phyloP scores from a whole-genome alignment of 345 rosid genomes.

The Corchorus capsularis region DNA sequence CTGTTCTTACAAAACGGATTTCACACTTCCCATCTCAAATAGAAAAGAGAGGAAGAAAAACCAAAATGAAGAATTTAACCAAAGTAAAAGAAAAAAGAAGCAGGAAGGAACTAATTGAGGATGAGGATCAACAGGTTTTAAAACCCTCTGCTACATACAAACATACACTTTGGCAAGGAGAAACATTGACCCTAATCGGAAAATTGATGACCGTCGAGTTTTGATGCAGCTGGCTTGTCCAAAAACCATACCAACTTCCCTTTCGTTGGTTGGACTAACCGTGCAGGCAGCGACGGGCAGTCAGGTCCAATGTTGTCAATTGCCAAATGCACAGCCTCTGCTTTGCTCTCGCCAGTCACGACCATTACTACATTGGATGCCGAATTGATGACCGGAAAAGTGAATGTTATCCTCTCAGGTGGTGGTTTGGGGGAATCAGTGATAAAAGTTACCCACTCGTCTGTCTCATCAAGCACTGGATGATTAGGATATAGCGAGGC shows the following conservation, averaged over 20 bases:
- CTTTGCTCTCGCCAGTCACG: slow-evolving; percentile 74
- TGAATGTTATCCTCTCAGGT: slow-evolving; percentile 91
- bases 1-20: slow-evolving; percentile 37
- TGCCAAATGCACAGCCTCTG: slow-evolving; percentile 68
- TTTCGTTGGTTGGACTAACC: slow-evolving; percentile 61
- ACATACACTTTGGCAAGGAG: slow-evolving; percentile 28
- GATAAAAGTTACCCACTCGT: slow-evolving; percentile 76
- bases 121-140: slow-evolving; percentile 20
- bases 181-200: slow-evolving; percentile 37
- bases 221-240: slow-evolving; percentile 78
- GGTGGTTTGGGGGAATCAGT: slow-evolving; percentile 84
- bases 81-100: slow-evolving; percentile 12
- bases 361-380: slow-evolving; percentile 76
- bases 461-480: slow-evolving; percentile 50
- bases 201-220: slow-evolving; percentile 46
- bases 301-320: slow-evolving; percentile 49
- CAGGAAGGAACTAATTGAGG: slow-evolving; percentile 20
- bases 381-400: slow-evolving; percentile 86
- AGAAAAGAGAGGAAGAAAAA: slow-evolving; percentile 20
- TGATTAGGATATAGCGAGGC: slow-evolving; percentile 90
- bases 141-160: slow-evolving; percentile 39
- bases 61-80: slow-evolving; percentile 37
- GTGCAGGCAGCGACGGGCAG: slow-evolving; percentile 55
- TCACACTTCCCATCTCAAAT: slow-evolving; percentile 33
- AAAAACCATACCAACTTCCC: slow-evolving; percentile 85